phyloP scores from a whole-genome alignment of 1,139 yeast genomes.

The Blastobotrys serpentis region DNA sequence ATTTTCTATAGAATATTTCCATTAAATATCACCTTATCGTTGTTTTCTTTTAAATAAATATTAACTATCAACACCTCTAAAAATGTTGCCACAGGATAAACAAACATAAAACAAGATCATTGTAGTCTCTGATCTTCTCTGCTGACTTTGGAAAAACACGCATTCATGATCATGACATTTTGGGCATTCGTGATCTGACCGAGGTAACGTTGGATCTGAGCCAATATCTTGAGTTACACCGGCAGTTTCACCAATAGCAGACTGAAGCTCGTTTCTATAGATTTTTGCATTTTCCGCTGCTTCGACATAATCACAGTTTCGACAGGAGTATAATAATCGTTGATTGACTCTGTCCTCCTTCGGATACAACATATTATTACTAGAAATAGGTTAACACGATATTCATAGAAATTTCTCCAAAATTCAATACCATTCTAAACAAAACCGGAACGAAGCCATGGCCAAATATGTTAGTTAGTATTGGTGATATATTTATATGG shows the following conservation, averaged over 20 bases:
- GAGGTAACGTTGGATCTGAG: constrained; percentile 87
- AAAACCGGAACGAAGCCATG: constrained; percentile 90
- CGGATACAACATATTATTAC: constrained; percentile 98
- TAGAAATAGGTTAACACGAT: constrained; percentile 22
- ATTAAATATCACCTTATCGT: too few species aligned
- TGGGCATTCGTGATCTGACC: constrained; percentile 92
- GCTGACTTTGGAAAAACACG: constrained; percentile 96
- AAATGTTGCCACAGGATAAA: constrained; percentile 77
- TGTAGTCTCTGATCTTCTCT: constrained; percentile 88
- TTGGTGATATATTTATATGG: too few species aligned
- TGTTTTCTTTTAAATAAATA: neutral
- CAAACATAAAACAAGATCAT: constrained; percentile 93
- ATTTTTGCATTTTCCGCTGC: constrained; percentile 87
- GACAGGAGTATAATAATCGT: constrained; percentile 82
- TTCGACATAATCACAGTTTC: constrained; percentile 93
- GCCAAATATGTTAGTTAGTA: constrained; percentile 12
- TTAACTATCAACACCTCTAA: constrained; percentile 20
- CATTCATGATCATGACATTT: constrained; percentile 83
- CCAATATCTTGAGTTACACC: constrained; percentile 98
- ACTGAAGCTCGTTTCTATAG: constrained; percentile 87
- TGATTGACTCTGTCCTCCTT: constrained; percentile 76
- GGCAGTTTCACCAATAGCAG: constrained; percentile 88
- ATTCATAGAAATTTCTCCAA: too few species aligned
- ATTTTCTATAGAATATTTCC: too few species aligned
- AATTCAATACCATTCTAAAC: constrained; percentile 89